Evolutionary conservation across 2,329 filamentous ascomycete species (phyloP), one percentile per base, ranked within the genome.

Genomic region (Blumeriella jaapii): DNA sequence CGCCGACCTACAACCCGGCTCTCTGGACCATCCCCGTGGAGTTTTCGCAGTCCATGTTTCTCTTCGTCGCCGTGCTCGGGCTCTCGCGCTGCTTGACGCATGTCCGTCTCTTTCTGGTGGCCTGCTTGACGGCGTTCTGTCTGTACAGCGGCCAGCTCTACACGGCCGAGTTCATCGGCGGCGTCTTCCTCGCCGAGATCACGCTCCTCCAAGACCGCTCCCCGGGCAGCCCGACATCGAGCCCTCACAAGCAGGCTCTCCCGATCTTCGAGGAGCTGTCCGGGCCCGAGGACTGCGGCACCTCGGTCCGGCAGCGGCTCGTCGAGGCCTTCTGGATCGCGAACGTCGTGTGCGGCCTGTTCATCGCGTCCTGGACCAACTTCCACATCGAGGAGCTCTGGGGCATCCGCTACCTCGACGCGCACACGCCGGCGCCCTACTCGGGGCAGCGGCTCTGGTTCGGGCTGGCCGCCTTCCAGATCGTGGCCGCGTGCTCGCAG

Each of bases 141-240:
- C 50, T 55, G 27, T 47, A 46, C 24, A 44, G 41, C 23, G 49
- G 44, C 13, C 40, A 48, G 31, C 34, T 50, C 3, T 46, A 49
- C 14, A 30, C 47, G 2, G 44, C 63, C 16, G 63, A 67, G 45
- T 69, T 68, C 41, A 42, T 67, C 7, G 56, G 56, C 2, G 65
- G 65, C 7, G 55, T 67, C 53, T 53, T 64, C 24, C 52, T 68
- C 4, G 63, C 63, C 11, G 64, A 68, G 47, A 39, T 61, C 3
- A 60, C 60, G 18, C 48, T 65, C n/a, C 48, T 59, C 11, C 55
- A 61, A 41, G 42, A 52, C 19, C 34, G 22, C 2, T 31, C 40
- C 12, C 31, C 46, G 19, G 36, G 20, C 26, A 41, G 36, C 5
- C 49, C 40, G 25, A 26, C 31, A n/a, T 41, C 39, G n/a, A 52